Base-by-base conservation (phyloP, 306 rosid genomes). In the Ormosia emarginata region DNA sequence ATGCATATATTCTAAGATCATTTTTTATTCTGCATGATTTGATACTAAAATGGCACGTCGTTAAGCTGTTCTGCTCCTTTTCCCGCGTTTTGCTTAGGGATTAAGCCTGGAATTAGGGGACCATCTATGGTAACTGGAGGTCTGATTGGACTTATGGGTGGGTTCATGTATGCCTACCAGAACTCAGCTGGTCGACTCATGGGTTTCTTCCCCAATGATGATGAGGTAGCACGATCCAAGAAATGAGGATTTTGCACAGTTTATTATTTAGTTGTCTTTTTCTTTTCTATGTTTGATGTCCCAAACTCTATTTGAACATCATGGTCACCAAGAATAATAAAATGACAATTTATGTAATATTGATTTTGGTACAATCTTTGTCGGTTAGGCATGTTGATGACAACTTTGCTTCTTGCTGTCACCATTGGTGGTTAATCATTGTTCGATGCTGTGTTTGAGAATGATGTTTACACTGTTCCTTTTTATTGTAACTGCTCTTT, bases 101-200 rank as follows among this genome's bases (percentile, higher is more conserved):
- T 91, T 57, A 91, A 83, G 87, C 93, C 93, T 2, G 92, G 95
- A 80, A 91, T 89, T 29, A 83, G 85, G 65, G 93, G 95, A 29
- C 95, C 95, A 17, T 91, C 92, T 63, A 91, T 91, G 95, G 95
- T 91, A 77, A 91, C 92, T 1, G 92, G 95, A 17, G 95, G 95
- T 63, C 76, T 91, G 77, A 89, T 91, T 37, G 95, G 95, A 36
- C 49, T 89, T 8, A 88, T 91, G 95, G 95, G 95, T 34, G 95
- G 95, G 4, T 91, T 91, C 88, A 91, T 89, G 95, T 91, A 89
- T 52, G 95, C 95, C 3, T 91, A 88, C 83, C 93, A 88, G 85
- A 91, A 91, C 75, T 91, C 95, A 8, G 91, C 90, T 3, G 95
- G 93, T 37, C 84, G 95, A 49, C 67, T 91, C 71, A 91, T 89